A percentile compares a stretch with the other conserved stretches of the same genome.
Evolutionary conservation across 139 green algal species (phyloP).

Genomic region (Volvox reticuliferus): DNA sequence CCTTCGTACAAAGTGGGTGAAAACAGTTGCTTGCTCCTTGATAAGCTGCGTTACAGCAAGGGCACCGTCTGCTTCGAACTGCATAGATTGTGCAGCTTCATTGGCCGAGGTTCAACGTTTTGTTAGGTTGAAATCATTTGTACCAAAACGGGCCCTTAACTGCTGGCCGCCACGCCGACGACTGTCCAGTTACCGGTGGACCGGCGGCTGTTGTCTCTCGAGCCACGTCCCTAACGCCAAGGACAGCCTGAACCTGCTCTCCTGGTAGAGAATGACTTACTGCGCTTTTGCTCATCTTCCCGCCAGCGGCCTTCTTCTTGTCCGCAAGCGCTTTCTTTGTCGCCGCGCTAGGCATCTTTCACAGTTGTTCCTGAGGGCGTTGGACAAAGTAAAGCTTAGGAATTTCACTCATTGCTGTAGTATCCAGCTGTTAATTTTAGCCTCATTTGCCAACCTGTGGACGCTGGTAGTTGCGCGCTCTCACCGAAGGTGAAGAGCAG

Average conservation of each 20-base stretch:
- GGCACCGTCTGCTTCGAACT: neutral
- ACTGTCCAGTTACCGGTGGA: neutral
- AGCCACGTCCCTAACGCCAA: neutral
- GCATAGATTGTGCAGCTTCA: neutral
- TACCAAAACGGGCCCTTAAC: neutral
- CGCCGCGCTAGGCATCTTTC: conserved; percentile 20
- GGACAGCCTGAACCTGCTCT: neutral
- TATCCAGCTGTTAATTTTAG: neutral
- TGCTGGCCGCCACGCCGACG: neutral
- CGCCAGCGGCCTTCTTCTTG: conserved; percentile 24
- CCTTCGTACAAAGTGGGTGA: too few species aligned
- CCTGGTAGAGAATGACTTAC: neutral
- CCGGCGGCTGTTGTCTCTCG: neutral
- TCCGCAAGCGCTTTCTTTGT: conserved; percentile 31
- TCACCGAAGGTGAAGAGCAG: neutral
- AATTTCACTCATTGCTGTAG: neutral
- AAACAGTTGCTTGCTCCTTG: too few species aligned
- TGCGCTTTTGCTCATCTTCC: conserved; percentile 40
- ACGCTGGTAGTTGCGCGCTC: neutral
- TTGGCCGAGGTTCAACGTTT: neutral
- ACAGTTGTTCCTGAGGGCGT: neutral
- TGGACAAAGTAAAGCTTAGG: neutral
- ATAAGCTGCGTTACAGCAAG: too few species aligned
- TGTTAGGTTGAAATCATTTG: neutral
- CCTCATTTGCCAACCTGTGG: neutral